Conservation (phyloP, 495 filamentous ascomycete genomes). For the Neurospora sp. region DNA sequence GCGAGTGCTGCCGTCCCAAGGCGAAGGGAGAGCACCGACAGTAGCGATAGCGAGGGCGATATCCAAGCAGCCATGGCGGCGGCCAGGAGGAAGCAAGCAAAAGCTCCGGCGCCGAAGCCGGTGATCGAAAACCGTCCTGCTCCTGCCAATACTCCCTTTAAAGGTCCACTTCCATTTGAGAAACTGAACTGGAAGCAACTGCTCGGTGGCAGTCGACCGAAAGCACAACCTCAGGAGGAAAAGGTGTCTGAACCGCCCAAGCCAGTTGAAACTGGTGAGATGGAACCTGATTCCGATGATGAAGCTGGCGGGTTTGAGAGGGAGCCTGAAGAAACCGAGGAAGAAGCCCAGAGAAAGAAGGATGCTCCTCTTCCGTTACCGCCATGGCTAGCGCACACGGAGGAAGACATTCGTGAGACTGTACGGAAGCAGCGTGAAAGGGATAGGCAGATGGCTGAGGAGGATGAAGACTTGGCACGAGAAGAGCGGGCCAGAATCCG, state of each 20-base stretch:
- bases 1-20: constrained; percentile 43
- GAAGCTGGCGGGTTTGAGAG: constrained; percentile 59
- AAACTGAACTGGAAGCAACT: constrained; percentile 58
- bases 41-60: constrained; percentile 55
- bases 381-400: constrained; percentile 67
- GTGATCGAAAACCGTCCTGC: constrained; percentile 19
- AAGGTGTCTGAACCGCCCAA: constrained; percentile 11
- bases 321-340: constrained; percentile 1
- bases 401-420: constrained; percentile 41
- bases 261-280: constrained; percentile 10
- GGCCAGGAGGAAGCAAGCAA: constrained; percentile 33
- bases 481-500: constrained; percentile 32
- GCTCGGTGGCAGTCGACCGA: constrained; percentile 36
- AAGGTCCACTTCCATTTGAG: constrained; percentile 83
- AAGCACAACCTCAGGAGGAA: constrained; percentile 24
- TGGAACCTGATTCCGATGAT: constrained; percentile 31
- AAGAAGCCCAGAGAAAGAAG: constrained; percentile 26
- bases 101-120: constrained; percentile 11
- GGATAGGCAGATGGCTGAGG: constrained; percentile 36
- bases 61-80: constrained; percentile 48
- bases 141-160: constrained; percentile 45
- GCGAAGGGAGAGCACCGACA: constrained; percentile 32
- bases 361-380: constrained; percentile 57
- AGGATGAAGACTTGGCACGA: constrained; percentile 42
- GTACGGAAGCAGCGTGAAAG: constrained; percentile 35